Evolutionary conservation across 441 rosid genomes (phyloP).

Genomic region (Jatropha multifida): DNA sequence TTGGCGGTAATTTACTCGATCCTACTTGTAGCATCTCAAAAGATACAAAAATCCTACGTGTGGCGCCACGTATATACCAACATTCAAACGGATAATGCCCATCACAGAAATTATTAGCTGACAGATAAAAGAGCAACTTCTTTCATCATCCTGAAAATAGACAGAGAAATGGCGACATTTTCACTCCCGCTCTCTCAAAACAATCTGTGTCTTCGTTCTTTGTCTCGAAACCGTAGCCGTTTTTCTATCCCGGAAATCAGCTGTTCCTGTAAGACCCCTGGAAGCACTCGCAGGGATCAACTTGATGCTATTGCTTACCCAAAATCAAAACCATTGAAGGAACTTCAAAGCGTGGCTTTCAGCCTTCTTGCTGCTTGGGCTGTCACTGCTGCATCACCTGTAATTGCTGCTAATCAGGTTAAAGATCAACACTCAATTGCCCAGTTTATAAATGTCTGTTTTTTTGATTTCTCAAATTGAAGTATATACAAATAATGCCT

Average conservation of each 20-base stretch:
- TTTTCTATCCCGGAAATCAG: slow-evolving; percentile 27
- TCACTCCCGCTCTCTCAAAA: slow-evolving; percentile 36
- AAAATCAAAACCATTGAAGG: slow-evolving; percentile 39
- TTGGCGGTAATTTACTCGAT: too few species aligned
- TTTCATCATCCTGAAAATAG: background rate
- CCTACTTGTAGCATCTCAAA: too few species aligned
- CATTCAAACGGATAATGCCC: background rate
- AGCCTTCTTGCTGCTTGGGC: slow-evolving; percentile 72
- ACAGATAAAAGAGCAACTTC: background rate
- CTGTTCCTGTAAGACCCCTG: slow-evolving; percentile 38
- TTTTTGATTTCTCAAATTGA: background rate
- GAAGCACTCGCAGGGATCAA: background rate
- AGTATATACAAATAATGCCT: background rate
- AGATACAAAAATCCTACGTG: too few species aligned
- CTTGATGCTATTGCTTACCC: background rate
- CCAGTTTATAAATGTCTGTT: background rate
- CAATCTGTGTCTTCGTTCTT: slow-evolving; percentile 17
- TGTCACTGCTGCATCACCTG: slow-evolving; percentile 69
- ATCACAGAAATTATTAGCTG: background rate
- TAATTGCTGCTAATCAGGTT: slow-evolving; percentile 82
- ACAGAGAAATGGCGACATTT: slow-evolving; percentile 37
- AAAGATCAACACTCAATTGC: background rate
- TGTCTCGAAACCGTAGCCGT: slow-evolving; percentile 22
- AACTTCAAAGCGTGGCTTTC: slow-evolving; percentile 52
- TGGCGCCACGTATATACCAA: too few species aligned